Conservation (phyloP, 768 basidiomycete genomes). For the Suillus bovinus region DNA sequence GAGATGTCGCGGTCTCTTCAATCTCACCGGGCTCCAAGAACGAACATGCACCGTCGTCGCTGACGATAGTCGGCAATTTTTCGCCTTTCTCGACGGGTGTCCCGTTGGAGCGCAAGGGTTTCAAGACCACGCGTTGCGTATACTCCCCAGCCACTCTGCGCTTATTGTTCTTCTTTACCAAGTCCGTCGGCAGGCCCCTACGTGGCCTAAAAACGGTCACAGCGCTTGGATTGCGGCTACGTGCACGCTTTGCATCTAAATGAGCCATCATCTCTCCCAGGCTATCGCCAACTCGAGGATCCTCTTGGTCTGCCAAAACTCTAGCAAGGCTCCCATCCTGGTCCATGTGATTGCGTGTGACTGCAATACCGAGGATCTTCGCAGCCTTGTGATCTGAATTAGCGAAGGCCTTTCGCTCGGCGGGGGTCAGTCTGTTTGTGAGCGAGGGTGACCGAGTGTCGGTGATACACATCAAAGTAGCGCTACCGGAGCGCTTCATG, state of each 20-base stretch:
- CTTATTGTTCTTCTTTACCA: slow-evolving; percentile 7
- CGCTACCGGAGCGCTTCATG: background rate
- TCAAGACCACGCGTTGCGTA: slow-evolving; percentile 7
- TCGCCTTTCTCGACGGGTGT: background rate
- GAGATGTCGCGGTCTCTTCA: slow-evolving; percentile 7
- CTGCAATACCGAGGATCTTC: slow-evolving; percentile 17
- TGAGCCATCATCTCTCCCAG: slow-evolving; percentile 13
- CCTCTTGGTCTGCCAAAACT: background rate
- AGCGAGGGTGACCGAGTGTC: slow-evolving; percentile 3
- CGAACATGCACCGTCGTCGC: slow-evolving; percentile 7
- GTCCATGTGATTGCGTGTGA: slow-evolving; percentile 15
- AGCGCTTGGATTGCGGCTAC: slow-evolving; percentile 8
- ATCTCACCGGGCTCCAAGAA: slow-evolving; percentile 3
- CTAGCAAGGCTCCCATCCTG: background rate
- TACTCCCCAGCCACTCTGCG: background rate
- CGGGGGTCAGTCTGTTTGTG: slow-evolving; percentile 12
- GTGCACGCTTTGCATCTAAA: slow-evolving; percentile 13
- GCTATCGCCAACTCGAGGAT: background rate
- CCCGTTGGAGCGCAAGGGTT: background rate
- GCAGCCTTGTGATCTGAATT: slow-evolving; percentile 19
- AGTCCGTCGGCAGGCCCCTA: slow-evolving; percentile 9
- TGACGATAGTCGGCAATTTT: slow-evolving; percentile 1
- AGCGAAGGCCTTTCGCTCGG: slow-evolving; percentile 13
- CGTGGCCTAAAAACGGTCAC: slow-evolving; percentile 10
- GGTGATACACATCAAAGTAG: background rate